Percentiles rank a stretch among this genome's conserved stretches.
These are phyloP conservation scores for Fraxinus angustifolia DNA, from an alignment of 305 asterid genomes.

Conservation along the genomic window DNA sequence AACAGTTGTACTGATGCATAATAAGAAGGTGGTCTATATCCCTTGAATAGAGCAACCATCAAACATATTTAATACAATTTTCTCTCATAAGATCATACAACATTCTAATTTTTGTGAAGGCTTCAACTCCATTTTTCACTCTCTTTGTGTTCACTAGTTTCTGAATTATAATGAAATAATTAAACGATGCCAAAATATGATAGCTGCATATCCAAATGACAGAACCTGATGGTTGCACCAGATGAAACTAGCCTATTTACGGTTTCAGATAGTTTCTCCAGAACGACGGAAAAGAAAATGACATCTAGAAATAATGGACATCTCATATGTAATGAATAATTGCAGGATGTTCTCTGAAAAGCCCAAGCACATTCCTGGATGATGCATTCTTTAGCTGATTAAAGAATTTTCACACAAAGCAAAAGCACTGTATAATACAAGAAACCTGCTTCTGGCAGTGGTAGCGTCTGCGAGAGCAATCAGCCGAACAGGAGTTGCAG, in stretches of 20 bases:
- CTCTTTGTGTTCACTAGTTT: background rate
- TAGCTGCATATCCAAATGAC: background rate
- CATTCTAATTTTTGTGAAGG: background rate
- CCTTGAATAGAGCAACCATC: background rate
- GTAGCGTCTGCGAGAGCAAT: conserved; percentile 95
- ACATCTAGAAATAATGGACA: background rate
- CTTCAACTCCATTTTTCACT: background rate
- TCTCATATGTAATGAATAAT: background rate
- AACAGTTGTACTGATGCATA: background rate
- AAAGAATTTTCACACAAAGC: background rate
- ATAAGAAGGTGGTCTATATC: background rate
- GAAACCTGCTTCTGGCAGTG: conserved; percentile 98
- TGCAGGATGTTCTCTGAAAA: background rate
- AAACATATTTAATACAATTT: background rate
- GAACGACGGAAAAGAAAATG: background rate
- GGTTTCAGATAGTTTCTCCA: background rate
- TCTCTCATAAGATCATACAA: background rate
- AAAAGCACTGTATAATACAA: conserved; percentile 23
- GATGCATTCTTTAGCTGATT: background rate
- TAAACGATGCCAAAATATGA: background rate
- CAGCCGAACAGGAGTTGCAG: conserved; percentile 97
- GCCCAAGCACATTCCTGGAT: background rate
- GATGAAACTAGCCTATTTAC: background rate
- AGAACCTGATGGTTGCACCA: background rate
- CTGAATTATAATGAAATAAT: background rate